Base-by-base conservation (phyloP, 257 asterid genomes). In the Apocynum venetum region DNA sequence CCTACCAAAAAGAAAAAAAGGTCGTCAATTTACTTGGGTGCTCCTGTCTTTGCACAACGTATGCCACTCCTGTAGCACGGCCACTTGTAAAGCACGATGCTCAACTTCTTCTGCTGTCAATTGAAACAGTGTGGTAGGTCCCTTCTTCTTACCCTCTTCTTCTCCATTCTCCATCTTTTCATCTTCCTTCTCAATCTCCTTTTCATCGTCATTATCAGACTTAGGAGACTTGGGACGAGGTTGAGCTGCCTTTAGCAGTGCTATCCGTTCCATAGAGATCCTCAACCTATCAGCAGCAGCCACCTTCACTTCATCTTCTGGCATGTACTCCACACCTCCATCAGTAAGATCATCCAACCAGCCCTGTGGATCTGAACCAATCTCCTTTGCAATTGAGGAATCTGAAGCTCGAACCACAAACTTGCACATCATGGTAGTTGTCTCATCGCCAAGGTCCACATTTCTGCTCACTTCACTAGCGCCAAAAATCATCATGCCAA, bases 281-380 rank as follows among this genome's bases (percentile, higher is more conserved):
- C 86, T 86, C 65, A 93, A 84, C 81, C 96, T 90, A 84, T 89
- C 94, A 40, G 90, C 89, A 67, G 97, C 94, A 47, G 96, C 91
- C 55, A 84, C 90, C 81, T 93, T 91, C 73, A 91, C 98, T 88
- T 93, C 98, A 57, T 93, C 98, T 84, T 91, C 97, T 4, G 98
- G 96, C 94, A 91, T 89, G 88, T 93, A 93, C 59, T 88, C 91
- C 2, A 91, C 93, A 77, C 91, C 91, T 31, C 97, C 96, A 71
- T 91, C 96, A 35, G 97, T 93, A 52, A 93, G 94, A 83, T 93
- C 97, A 53, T 93, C 98, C 86, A 93, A 85, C 98, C 98, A 93
- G 55, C 96, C 96, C 83, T 93, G 98, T 38, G 89, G 86, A 80
- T 93, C 97, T 11, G 91, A 87, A 43, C 89, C 90, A 40, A 93